Evolutionary conservation across 768 basidiomycete genomes (phyloP).

Genomic region (Chalciporus piperatus): DNA sequence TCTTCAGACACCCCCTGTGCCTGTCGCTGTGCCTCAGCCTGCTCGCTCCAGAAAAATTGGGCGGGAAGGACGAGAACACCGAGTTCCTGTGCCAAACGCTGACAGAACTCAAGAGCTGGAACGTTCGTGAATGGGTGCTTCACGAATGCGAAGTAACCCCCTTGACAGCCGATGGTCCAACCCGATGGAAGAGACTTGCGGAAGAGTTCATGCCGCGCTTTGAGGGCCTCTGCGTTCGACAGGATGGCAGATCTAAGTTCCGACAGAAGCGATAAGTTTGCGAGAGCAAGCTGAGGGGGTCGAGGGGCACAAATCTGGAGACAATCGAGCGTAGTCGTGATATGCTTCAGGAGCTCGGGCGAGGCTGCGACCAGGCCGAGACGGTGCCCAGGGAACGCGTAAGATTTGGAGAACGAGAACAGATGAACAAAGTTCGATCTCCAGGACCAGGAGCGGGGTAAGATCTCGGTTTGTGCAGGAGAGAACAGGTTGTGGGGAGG

Average conservation of each 20-base stretch:
- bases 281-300: conserved; percentile 68
- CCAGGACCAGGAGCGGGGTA: conserved; percentile 43
- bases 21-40: conserved; percentile 11
- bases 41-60: conserved; percentile 48
- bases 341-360: conserved; percentile 44
- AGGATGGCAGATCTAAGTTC: conserved; percentile 51
- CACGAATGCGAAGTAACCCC: conserved; percentile 81
- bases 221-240: conserved; percentile 46
- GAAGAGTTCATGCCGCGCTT: conserved; percentile 57
- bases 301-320: conserved; percentile 79
- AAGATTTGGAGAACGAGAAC: conserved; percentile 80
- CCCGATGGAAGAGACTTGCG: conserved; percentile 39
- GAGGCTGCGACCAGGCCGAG: conserved; percentile 71
- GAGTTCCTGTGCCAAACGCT: conserved; percentile 53
- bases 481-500: conserved; percentile 61
- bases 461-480: conserved; percentile 2
- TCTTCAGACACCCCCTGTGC: conserved; percentile 24
- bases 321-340: conserved; percentile 68
- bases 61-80: conserved; percentile 71
- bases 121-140: conserved; percentile 54
- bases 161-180: conserved; percentile 65
- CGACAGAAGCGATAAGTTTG: conserved; percentile 47
- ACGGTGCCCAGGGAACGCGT: conserved; percentile 79
- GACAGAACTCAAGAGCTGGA: conserved; percentile 51
- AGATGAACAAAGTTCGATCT: conserved; percentile 60